Evolutionary conservation across 495 filamentous ascomycete genomes (phyloP).

Genomic region (Rusavskia elegans): DNA sequence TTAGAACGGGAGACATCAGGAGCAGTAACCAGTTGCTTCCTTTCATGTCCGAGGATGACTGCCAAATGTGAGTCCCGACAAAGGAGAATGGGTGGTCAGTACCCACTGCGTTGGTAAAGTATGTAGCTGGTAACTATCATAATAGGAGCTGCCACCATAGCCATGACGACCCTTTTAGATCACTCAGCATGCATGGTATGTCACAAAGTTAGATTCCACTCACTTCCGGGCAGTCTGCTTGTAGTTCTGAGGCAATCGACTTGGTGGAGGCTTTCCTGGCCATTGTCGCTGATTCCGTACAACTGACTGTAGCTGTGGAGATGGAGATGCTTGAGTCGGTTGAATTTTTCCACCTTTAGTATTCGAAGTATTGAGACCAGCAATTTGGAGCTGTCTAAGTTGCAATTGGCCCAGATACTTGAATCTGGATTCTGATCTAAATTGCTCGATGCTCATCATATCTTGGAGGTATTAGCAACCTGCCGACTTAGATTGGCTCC

Average conservation of each 20-base stretch:
- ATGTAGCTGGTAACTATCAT: slow-evolving; percentile 20
- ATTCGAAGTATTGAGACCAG: too few species aligned
- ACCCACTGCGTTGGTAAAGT: slow-evolving; percentile 18
- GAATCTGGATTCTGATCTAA: too few species aligned
- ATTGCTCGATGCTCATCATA: too few species aligned
- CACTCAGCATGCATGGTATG: neutral
- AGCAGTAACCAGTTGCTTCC: neutral
- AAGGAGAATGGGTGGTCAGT: neutral
- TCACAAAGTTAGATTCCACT: neutral
- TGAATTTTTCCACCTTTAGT: too few species aligned
- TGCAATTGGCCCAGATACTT: too few species aligned
- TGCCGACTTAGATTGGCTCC: too few species aligned
- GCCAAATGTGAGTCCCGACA: neutral
- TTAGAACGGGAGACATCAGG: neutral
- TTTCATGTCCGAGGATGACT: neutral
- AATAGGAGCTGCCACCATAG: slow-evolving; percentile 22
- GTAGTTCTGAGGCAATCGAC: slow-evolving; percentile 13
- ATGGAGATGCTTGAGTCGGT: too few species aligned
- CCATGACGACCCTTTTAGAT: slow-evolving; percentile 11
- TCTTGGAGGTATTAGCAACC: too few species aligned
- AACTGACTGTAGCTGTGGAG: too few species aligned
- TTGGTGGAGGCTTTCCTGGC: neutral
- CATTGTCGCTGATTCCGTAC: too few species aligned
- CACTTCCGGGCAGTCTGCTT: slow-evolving; percentile 15
- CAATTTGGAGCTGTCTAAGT: too few species aligned